Base-by-base conservation (phyloP, 768 basidiomycete species). In the Kwoniella newhampshirensis region DNA sequence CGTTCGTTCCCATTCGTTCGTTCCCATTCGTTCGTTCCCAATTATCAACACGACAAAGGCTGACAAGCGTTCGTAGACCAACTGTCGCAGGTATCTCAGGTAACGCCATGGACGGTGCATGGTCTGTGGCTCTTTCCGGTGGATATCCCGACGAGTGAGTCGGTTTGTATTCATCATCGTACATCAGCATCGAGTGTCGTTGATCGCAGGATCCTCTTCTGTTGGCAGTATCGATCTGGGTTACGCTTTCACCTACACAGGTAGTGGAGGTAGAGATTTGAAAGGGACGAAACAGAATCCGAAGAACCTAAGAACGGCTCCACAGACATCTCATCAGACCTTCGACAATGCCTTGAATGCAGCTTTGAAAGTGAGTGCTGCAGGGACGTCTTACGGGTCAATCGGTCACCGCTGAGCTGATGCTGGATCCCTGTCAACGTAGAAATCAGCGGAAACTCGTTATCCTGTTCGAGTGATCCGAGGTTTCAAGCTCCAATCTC, bases 221-320 rank as follows among this genome's bases (percentile, higher is more conserved):
- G n/a, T n/a, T 9, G 18, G 7, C 49, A 67, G 66, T 42, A 60
- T 71, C n/a, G 69, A 71, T 40, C 64, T 71, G 11, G 69, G 69
- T 3, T 47, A 58, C 27, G 63, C 64, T 23, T 71, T 71, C 49
- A 75, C 75, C 1, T 74, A 67, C 54, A 67, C 68, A 1, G 75
- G 71, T 0, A 52, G 56, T 83, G 91, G 91, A 36, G 92, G 92
- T 9, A 82, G 92, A 32, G 86, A 92, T 75, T 80, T 94, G 37
- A 90, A 81, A 74, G 92, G 92, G 11, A 94, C 92, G 0, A 87
- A 86, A 72, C 74, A 78, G 2, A 82, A 82, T 1, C 91, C 88
- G 0, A 92, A 93, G 75, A 94, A 94, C 77, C 84, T 94, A 42
- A 87, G 92, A 13, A 93, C 91, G 0, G 92, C 87, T 8, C 86